Evolutionary conservation across 805 yeast genomes (phyloP).

Genomic region (Pichia insulana): DNA sequence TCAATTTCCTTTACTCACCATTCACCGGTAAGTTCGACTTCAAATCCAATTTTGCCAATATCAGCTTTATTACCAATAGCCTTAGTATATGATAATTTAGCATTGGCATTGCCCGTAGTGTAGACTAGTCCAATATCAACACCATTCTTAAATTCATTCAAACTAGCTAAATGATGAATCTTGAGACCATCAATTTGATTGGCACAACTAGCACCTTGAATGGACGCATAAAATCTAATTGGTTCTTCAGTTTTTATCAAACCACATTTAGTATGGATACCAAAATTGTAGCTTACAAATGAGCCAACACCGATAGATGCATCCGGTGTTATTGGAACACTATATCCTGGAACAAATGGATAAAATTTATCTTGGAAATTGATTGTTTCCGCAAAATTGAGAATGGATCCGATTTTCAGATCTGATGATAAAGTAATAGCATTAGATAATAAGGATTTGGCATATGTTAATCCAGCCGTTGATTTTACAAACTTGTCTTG

Average conservation of each 20-base stretch:
- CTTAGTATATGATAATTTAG: constrained; percentile 9
- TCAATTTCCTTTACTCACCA: constrained; percentile 6
- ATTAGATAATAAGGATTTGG: constrained; percentile 35
- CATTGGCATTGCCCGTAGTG: constrained; percentile 8
- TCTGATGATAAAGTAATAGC: constrained; percentile 42
- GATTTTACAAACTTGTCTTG: constrained; percentile 32
- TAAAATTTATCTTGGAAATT: constrained; percentile 76
- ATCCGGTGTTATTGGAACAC: constrained; percentile 15
- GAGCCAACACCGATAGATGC: constrained; percentile 11
- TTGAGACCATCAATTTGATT: constrained; percentile 5
- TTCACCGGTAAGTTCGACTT: constrained; percentile 12
- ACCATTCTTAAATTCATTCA: constrained; percentile 8
- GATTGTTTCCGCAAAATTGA: constrained; percentile 32
- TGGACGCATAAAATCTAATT: constrained; percentile 10
- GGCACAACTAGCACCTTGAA: constrained; percentile 8
- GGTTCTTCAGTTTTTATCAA: constrained; percentile 7
- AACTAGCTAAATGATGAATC: background rate
- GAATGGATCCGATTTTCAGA: constrained; percentile 48
- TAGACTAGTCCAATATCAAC: constrained; percentile 13
- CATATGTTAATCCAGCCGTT: constrained; percentile 23
- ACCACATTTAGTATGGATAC: constrained; percentile 8
- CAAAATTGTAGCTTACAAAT: constrained; percentile 9
- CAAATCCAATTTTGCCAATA: constrained; percentile 11
- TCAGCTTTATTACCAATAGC: constrained; percentile 1
- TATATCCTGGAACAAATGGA: constrained; percentile 33